Conservation (phyloP, 768 basidiomycete genomes). For the Gautieria morchelliformis region DNA sequence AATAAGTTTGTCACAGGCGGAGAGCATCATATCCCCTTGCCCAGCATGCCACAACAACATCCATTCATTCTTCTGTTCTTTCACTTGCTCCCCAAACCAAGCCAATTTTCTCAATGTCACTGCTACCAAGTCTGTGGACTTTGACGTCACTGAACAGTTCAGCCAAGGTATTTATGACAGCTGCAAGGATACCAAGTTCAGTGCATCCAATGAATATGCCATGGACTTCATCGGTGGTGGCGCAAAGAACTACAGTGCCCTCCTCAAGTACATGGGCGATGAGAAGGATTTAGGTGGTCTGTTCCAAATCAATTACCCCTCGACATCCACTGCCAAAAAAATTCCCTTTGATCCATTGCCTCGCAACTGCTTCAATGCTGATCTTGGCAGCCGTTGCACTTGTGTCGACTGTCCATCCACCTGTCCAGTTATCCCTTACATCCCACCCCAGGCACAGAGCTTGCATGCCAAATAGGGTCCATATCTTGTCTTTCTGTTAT, state of each 20-base stretch:
- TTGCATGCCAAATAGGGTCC: no score
- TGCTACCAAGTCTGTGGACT: constrained; percentile 77
- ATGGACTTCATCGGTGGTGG: constrained; percentile 98
- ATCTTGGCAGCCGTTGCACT: constrained; percentile 73
- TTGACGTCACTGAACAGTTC: constrained; percentile 61
- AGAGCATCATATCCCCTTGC: no score
- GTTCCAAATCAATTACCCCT: constrained; percentile 93
- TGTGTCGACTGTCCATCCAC: constrained; percentile 90
- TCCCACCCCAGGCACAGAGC: constrained; percentile 53
- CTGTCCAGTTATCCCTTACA: constrained; percentile 67
- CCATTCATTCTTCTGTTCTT: no score
- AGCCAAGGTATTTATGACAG: constrained; percentile 81
- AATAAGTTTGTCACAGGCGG: no score
- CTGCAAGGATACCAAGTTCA: constrained; percentile 89
- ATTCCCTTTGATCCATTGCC: constrained; percentile 44
- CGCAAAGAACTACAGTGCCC: constrained; percentile 65
- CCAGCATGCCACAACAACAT: constrained; percentile 98
- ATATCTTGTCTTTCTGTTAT: no score
- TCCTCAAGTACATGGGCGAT: constrained; percentile 83
- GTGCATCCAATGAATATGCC: constrained; percentile 86
- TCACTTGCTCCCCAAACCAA: constrained; percentile 90
- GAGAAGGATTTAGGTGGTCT: constrained; percentile 85
- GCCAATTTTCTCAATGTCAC: constrained; percentile 75
- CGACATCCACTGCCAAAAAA: constrained; percentile 30
- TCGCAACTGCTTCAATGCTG: constrained; percentile 69